These are phyloP conservation scores for Claviceps africana DNA, from an alignment of 2,329 filamentous ascomycete genomes.

Conservation along the genomic window DNA sequence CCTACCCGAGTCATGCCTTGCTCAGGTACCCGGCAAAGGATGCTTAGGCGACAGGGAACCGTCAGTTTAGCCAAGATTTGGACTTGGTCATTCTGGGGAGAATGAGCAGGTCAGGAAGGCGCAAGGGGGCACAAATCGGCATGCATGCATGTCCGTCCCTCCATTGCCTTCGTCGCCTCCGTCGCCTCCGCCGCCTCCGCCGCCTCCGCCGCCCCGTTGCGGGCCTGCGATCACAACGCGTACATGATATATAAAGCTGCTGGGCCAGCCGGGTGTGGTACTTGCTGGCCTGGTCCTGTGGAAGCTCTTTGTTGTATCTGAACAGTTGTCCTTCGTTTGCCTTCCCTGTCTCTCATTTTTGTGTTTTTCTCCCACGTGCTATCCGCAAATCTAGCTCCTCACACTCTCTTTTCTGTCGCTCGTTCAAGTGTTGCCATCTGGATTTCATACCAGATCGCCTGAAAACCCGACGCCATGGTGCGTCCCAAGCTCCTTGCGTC, in stretches of 20 bases:
- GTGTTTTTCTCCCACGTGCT: neutral
- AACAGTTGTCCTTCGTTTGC: neutral
- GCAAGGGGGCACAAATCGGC: neutral
- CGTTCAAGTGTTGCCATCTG: neutral
- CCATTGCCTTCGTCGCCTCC: neutral
- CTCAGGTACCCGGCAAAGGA: neutral
- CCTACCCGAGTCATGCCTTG: neutral
- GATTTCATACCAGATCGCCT: neutral
- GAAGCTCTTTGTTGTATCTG: neutral
- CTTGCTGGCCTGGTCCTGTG: too few relatives aligned
- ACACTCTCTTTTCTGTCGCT: neutral
- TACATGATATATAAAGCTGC: neutral
- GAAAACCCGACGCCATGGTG: constrained; percentile 2
- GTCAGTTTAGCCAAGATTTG: neutral
- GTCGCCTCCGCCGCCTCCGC: too few relatives aligned
- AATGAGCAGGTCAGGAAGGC: neutral
- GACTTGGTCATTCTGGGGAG: neutral
- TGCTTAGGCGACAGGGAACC: neutral
- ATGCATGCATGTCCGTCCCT: neutral
- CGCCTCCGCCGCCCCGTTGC: too few relatives aligned
- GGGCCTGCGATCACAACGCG: neutral
- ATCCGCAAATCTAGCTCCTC: too few relatives aligned
- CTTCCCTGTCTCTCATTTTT: too few relatives aligned
- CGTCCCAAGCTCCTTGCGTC: constrained; percentile 6
- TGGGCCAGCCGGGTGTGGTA: neutral